Evolutionary conservation across 768 basidiomycete genomes (phyloP), one percentile per base, ranked within the genome.

Genomic region (Cyclocybe cylindracea): DNA sequence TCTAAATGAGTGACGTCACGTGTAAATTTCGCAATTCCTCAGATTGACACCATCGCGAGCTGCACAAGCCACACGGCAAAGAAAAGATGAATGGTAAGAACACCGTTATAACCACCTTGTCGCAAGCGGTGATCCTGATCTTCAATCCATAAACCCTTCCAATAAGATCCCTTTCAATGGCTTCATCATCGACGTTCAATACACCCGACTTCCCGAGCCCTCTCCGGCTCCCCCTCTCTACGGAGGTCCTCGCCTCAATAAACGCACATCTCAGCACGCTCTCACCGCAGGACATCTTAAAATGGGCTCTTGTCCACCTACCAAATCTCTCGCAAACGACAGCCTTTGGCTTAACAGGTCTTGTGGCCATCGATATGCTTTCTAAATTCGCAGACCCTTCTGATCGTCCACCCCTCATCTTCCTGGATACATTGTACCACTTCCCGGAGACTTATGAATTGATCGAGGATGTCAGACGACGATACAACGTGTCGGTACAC

Each of bases 351-450:
- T 78, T 98, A 53, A 98, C 95, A 0, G 96, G 97, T 8, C 85
- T 95, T 47, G 94, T 93, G 49, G 87, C 94, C 14, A 85, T 91
- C 54, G 94, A 97, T 67, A 97, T 99, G 92, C 83, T 98, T 48
- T 87, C 91, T 33, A 90, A 91, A 67, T 75, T 94, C 55, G 86
- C 87, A 2, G 24, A 24, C 24, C 24, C 24, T 24, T 2, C 24
- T 53, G 73, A 24, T 65, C 71, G 13, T 79, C 91, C 91, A 1
- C 93, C 94, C 1, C 79, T 98, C 14, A 94, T 98, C 73, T 98
- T 99, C 74, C 72, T 98, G 66, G 95, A 99, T 73, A 98, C 97
- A 0, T 78, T 98, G 10, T 94, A 98, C 66, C 97, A 98, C 73
- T 99, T 99, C 71, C 75, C 77, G 3, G 92, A 98, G 73, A 98